These are phyloP conservation scores for Lanmaoa pseudosensibilis DNA, from an alignment of 768 basidiomycete genomes.

Conservation along the genomic window DNA sequence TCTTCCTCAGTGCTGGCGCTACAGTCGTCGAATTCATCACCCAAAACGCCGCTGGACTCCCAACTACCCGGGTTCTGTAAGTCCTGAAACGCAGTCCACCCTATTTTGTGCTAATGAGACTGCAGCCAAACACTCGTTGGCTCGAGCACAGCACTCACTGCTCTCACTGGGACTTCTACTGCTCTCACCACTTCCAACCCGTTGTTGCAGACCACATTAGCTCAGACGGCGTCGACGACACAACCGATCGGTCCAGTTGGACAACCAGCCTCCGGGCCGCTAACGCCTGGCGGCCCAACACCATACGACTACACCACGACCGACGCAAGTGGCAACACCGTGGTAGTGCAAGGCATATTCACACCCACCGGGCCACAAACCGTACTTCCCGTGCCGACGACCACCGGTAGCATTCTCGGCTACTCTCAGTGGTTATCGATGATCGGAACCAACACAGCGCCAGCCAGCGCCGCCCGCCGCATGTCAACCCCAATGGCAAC, in stretches of 20 bases:
- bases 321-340: conserved; percentile 31
- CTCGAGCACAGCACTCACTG: not conserved
- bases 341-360: conserved; percentile 25
- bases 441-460: conserved; percentile 32
- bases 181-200: conserved; percentile 22
- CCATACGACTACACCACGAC: conserved; percentile 53
- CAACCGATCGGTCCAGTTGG: conserved; percentile 45
- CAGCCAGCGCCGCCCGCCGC: conserved; percentile 28
- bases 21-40: conserved; percentile 53
- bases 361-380: conserved; percentile 34
- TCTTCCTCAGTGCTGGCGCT: conserved; percentile 42
- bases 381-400: conserved; percentile 27
- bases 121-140: conserved; percentile 17
- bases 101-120: conserved; percentile 7
- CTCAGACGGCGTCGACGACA: conserved; percentile 23
- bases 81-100: conserved; percentile 9
- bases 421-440: conserved; percentile 32
- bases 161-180: not conserved
- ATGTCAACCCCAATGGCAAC: conserved; percentile 17
- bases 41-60: conserved; percentile 38
- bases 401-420: conserved; percentile 28
- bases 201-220: conserved; percentile 13
- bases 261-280: conserved; percentile 43
- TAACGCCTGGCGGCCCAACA: conserved; percentile 45
- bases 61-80: conserved; percentile 47